Conservation (phyloP, 495 filamentous ascomycete species). For the Beverwykella pulmonaria region DNA sequence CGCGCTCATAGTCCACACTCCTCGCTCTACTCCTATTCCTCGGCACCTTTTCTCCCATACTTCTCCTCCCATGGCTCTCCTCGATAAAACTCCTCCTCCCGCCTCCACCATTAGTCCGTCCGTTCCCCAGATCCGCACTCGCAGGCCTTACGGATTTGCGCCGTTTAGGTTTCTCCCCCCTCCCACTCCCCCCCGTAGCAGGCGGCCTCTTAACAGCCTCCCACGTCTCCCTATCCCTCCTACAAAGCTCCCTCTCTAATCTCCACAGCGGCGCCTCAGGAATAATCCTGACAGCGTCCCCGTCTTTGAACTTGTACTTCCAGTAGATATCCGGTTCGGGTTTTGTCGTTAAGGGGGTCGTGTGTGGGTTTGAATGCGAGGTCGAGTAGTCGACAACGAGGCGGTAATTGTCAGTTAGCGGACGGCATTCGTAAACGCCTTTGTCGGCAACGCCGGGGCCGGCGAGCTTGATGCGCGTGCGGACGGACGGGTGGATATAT, state of each 20-base stretch:
- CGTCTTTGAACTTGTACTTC: slow-evolving; percentile 37
- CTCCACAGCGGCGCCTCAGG: slow-evolving; percentile 46
- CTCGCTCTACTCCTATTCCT: neutral
- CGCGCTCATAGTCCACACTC: slow-evolving; percentile 7
- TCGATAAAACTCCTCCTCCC: slow-evolving; percentile 17
- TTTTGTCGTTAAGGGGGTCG: slow-evolving; percentile 15
- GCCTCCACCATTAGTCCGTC: neutral
- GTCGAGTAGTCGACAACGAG: slow-evolving; percentile 44
- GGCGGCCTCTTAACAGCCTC: slow-evolving; percentile 44
- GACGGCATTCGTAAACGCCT: slow-evolving; percentile 55
- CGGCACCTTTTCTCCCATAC: neutral
- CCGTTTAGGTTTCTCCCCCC: neutral
- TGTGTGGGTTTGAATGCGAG: slow-evolving; percentile 2
- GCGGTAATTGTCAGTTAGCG: slow-evolving; percentile 52
- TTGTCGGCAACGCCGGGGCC: slow-evolving; percentile 62
- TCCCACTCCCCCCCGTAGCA: slow-evolving; percentile 2
- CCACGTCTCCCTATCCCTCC: slow-evolving; percentile 42
- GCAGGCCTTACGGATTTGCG: neutral
- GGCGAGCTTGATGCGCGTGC: slow-evolving; percentile 56
- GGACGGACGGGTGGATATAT: slow-evolving; percentile 64
- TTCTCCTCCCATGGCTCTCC: neutral
- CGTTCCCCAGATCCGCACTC: neutral
- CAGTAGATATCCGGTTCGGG: slow-evolving; percentile 43
- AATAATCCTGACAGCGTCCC: slow-evolving; percentile 36
- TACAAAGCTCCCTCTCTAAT: slow-evolving; percentile 43